Conservation (phyloP, 805 yeast genomes). For the Lipomyces yamadae region DNA sequence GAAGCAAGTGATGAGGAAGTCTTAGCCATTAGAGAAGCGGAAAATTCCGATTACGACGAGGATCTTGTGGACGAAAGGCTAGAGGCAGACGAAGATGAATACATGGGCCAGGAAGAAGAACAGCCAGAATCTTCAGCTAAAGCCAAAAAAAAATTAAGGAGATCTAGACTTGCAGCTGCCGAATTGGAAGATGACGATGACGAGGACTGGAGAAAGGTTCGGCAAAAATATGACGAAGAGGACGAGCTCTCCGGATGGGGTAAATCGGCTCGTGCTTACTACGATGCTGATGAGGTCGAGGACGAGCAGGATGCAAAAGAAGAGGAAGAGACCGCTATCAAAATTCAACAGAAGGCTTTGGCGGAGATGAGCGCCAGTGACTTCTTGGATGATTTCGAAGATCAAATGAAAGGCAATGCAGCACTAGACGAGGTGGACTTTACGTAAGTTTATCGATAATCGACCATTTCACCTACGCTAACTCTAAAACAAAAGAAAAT, state of each 20-base stretch:
- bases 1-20: conserved; percentile 64
- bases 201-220: conserved; percentile 55
- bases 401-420: conserved; percentile 70
- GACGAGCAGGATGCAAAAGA: conserved; percentile 78
- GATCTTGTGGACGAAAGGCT: conserved; percentile 58
- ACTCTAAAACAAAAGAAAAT: neutral
- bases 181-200: conserved; percentile 56
- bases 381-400: conserved; percentile 73
- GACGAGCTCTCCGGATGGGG: conserved; percentile 51
- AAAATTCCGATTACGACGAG: conserved; percentile 48
- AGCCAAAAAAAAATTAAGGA: neutral
- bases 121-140: conserved; percentile 38
- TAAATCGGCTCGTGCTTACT: conserved; percentile 43
- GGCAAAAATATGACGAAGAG: conserved; percentile 22
- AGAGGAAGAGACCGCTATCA: conserved; percentile 85
- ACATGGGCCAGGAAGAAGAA: conserved; percentile 54
- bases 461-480: neutral
- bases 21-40: conserved; percentile 49
- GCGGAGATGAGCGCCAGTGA: conserved; percentile 77
- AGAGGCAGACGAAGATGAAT: conserved; percentile 51
- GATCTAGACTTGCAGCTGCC: conserved; percentile 43
- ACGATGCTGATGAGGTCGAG: conserved; percentile 49
- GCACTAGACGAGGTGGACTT: conserved; percentile 47
- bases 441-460: conserved; percentile 1
- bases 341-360: conserved; percentile 80